Evolutionary conservation across 1,284 basidiomycete species (phyloP).

Genomic region (Austropuccinia psidii): DNA sequence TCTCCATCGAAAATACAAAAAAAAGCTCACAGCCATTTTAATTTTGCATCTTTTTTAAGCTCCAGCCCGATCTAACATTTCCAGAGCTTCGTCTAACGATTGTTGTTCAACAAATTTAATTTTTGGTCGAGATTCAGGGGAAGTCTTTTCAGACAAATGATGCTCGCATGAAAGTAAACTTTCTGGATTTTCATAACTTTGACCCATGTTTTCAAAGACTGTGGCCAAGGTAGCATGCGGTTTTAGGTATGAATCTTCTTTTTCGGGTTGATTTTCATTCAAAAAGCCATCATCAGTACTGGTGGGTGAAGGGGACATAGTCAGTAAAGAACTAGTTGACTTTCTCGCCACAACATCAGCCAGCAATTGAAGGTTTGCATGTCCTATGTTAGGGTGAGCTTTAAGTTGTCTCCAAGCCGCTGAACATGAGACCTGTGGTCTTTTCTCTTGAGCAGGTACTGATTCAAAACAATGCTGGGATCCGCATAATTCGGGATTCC

Average conservation of each 20-base stretch:
- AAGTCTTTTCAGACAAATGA: too few species aligned
- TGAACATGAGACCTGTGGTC: conserved; percentile 41
- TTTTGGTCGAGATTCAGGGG: not conserved
- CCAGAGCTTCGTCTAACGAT: conserved; percentile 24
- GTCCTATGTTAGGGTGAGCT: conserved; percentile 43
- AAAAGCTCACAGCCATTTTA: too few species aligned
- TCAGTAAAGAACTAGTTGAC: not conserved
- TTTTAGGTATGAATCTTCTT: conserved; percentile 4
- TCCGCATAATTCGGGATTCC: conserved; percentile 41
- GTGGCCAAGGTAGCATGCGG: conserved; percentile 24
- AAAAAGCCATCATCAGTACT: not conserved
- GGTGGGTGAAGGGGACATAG: not conserved
- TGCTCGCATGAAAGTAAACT: too few species aligned
- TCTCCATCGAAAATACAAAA: too few species aligned
- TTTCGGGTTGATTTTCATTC: not conserved
- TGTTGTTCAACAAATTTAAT: conserved; percentile 31
- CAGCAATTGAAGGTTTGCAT: conserved; percentile 44
- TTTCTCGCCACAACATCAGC: conserved; percentile 43
- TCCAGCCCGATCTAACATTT: conserved; percentile 30
- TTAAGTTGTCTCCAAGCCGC: conserved; percentile 42
- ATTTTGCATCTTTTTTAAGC: too few species aligned
- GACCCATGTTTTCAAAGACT: conserved; percentile 27
- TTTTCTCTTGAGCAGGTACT: conserved; percentile 37
- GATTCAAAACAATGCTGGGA: conserved; percentile 39
- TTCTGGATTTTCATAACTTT: not conserved